Evolutionary conservation across 768 basidiomycete genomes (phyloP), one percentile per base, ranked within the genome.

Genomic region (Fistulinella prunicolor): DNA sequence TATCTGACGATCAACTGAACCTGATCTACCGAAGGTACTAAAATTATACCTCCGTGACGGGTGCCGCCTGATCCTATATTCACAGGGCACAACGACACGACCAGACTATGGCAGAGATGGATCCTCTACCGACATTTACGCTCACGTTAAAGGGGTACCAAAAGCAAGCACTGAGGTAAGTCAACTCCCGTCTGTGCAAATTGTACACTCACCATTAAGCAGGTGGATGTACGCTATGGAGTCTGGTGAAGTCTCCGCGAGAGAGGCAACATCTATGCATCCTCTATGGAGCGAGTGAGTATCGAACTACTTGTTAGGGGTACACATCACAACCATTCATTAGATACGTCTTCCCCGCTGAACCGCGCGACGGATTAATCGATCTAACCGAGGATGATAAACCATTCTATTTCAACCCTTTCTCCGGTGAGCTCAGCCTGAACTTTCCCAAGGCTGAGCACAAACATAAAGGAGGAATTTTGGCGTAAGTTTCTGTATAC

Each of bases 201-300:
- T 9, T 19, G 8, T 35, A 12, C 43, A 35, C 32, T 49, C 28
- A 49, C 17, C 29, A 14, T n/a, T 20, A 26, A 40, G 13, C 48
- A 91, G 89, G 30, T 98, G 94, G 94, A 94, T 96, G 94, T 72
- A 82, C 55, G 86, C 88, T 3, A 73, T 93, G 44, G 95, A 98
- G 69, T 79, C 76, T 2, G 89, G 88, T 3, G 75, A 81, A 17
- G 73, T 75, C 53, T 82, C 86, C 46, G 88, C 82, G 55, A 77
- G 86, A 45, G 78, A 84, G 61, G 78, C 78, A 13, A 73, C 64
- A 14, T 88, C 86, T 5, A 84, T 97, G 79, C 92, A 98, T 65
- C 95, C 95, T 2, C 68, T 98, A 8, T 98, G 94, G 94, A 86
- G 86, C 72, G 82, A 91, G 92, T 97, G 62, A 60, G 82, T 70